Percentiles rank a stretch among this genome's conserved stretches.
phyloP scores from a whole-genome alignment of 352 stramenopile species.

The Phytophthora ramorum region DNA sequence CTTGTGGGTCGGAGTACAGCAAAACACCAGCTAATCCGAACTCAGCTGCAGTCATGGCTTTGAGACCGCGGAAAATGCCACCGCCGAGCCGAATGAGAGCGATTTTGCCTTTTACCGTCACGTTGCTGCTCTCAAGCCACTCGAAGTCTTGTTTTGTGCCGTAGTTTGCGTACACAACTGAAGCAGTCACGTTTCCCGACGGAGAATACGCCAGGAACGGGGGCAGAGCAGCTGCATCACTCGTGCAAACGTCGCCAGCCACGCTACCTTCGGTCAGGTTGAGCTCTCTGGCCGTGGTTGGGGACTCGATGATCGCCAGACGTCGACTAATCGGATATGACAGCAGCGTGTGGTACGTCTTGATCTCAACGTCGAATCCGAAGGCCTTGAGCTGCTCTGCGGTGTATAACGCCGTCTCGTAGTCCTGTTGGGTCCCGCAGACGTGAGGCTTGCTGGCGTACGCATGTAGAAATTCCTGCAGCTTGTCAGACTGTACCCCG shows the following conservation, averaged over 20 bases:
- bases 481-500: conserved; percentile 31
- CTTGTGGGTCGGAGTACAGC: conserved; percentile 89
- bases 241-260: conserved; percentile 66
- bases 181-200: conserved; percentile 61
- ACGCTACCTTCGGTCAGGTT: conserved; percentile 68
- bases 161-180: conserved; percentile 90
- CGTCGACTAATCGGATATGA: conserved; percentile 58
- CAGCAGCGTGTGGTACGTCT: conserved; percentile 72
- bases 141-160: conserved; percentile 80
- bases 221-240: conserved; percentile 53
- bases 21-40: conserved; percentile 75
- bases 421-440: conserved; percentile 50
- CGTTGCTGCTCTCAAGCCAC: conserved; percentile 50
- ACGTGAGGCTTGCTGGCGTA: conserved; percentile 56
- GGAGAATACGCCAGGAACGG: conserved; percentile 86
- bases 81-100: conserved; percentile 83
- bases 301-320: conserved; percentile 50
- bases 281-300: conserved; percentile 33
- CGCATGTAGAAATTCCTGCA: conserved; percentile 52
- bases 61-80: conserved; percentile 66
- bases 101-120: conserved; percentile 83
- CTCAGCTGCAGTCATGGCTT: conserved; percentile 77
- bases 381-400: conserved; percentile 54
- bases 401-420: conserved; percentile 62
- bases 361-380: conserved; percentile 66